phyloP scores from a whole-genome alignment of 1,139 yeast genomes.

The Tardiomyces depauwii region DNA sequence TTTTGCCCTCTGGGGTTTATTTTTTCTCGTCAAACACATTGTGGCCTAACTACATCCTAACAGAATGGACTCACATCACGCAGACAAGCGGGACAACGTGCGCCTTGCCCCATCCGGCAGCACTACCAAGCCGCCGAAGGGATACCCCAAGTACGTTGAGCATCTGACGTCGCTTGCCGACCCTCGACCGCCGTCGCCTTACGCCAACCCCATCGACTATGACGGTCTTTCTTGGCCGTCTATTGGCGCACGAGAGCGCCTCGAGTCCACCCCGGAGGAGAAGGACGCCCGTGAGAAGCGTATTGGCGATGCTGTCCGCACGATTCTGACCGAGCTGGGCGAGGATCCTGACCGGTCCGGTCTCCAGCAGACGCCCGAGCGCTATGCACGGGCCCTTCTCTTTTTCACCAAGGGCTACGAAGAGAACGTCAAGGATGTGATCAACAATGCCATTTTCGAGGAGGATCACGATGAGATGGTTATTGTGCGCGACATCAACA shows the following conservation, averaged over 20 bases:
- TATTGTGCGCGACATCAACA: slow-evolving; percentile 87
- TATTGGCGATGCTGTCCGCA: slow-evolving; percentile 76
- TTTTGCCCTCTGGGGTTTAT: no score
- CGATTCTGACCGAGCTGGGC: slow-evolving; percentile 76
- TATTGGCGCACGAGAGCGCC: slow-evolving; percentile 67
- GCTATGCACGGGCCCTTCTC: slow-evolving; percentile 94
- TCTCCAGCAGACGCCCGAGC: slow-evolving; percentile 81
- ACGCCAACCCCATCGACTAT: slow-evolving; percentile 71
- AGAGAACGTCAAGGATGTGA: slow-evolving; percentile 69
- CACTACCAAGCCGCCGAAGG: slow-evolving; percentile 15
- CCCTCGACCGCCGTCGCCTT: slow-evolving; percentile 75
- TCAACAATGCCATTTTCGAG: slow-evolving; percentile 91
- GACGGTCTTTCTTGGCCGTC: slow-evolving; percentile 96
- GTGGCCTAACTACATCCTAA: no score
- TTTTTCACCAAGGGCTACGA: slow-evolving; percentile 95
- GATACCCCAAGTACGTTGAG: slow-evolving; percentile 23
- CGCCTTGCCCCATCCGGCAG: not conserved
- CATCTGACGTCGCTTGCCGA: slow-evolving; percentile 37
- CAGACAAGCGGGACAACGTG: not conserved
- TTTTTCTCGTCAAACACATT: no score
- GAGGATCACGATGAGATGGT: slow-evolving; percentile 99
- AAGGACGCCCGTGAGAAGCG: slow-evolving; percentile 51
- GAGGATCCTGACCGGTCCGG: slow-evolving; percentile 91
- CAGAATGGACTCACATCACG: no score
- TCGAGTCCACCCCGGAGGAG: slow-evolving; percentile 55